Evolutionary conservation across 805 yeast species (phyloP).

Genomic region (Yarrowia sp.): DNA sequence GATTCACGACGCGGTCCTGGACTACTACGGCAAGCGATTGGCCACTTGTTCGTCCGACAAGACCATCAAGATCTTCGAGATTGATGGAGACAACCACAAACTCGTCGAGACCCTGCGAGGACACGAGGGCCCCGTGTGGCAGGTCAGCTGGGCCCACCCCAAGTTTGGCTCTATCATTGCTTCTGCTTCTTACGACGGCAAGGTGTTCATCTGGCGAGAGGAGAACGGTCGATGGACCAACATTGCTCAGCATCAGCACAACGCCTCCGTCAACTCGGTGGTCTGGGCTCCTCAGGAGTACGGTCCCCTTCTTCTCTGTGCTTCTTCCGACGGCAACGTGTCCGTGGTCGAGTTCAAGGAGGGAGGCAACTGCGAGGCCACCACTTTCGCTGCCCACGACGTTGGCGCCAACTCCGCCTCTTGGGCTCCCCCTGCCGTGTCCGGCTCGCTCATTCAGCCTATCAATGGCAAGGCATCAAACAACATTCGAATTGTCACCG

Average conservation of each 20-base stretch:
- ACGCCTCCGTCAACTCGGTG: constrained; percentile 91
- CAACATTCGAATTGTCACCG: constrained; percentile 69
- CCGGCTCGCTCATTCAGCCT: constrained; percentile 36
- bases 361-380: constrained; percentile 61
- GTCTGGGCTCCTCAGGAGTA: constrained; percentile 97
- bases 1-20: constrained; percentile 95
- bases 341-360: constrained; percentile 88
- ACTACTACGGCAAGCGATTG: constrained; percentile 90
- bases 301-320: constrained; percentile 85
- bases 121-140: constrained; percentile 99
- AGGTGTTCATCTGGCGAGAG: constrained; percentile 91
- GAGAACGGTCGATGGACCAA: constrained; percentile 84
- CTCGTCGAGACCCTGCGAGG: constrained; percentile 81
- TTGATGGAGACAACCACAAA: constrained; percentile 79
- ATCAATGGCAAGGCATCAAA: constrained; percentile 29
- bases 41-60: constrained; percentile 97
- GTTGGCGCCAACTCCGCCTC: constrained; percentile 93
- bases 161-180: constrained; percentile 94
- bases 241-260: constrained; percentile 85
- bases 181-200: constrained; percentile 92
- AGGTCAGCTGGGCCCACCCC: constrained; percentile 98
- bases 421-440: constrained; percentile 49
- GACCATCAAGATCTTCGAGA: constrained; percentile 89
- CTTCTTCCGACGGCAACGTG: constrained; percentile 90
- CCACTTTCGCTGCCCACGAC: constrained; percentile 73